Conservation (phyloP, 192 early-diverging fungal genomes). For the Podila minutissima region DNA sequence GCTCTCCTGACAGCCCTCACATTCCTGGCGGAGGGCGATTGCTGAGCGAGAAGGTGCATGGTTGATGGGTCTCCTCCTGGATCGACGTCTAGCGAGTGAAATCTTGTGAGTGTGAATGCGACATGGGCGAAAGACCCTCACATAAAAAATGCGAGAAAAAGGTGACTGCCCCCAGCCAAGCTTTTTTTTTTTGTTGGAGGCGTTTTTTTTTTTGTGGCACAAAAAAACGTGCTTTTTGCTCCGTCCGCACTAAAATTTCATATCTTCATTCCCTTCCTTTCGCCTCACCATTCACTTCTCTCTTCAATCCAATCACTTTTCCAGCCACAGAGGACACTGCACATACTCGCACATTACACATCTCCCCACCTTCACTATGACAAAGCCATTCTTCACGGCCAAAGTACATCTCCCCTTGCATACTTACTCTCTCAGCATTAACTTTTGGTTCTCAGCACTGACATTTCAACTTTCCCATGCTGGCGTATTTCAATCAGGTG, state of each 20-base stretch:
- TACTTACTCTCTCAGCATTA: not conserved
- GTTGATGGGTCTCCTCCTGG: not conserved
- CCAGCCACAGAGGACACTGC: no score
- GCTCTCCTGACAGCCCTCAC: constrained; percentile 46
- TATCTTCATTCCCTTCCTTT: no score
- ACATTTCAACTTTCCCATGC: not conserved
- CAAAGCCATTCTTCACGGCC: constrained; percentile 14
- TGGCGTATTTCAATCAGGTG: constrained; percentile 17
- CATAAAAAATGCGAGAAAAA: no score
- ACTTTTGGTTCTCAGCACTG: not conserved
- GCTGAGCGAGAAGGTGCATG: constrained; percentile 50
- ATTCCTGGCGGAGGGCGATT: constrained; percentile 44
- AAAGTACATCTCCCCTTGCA: constrained; percentile 1
- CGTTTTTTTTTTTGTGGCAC: constrained; percentile 1
- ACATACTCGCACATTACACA: not conserved
- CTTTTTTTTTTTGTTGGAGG: not conserved
- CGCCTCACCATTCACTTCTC: no score
- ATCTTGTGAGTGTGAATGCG: no score
- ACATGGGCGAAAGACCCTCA: no score
- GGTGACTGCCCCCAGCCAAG: no score
- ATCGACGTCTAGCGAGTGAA: no score
- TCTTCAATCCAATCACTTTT: not conserved
- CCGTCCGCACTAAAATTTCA: no score
- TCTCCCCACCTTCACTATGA: not conserved
- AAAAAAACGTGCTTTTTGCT: no score